A percentile compares a stretch with the other conserved stretches of the same genome.
Evolutionary conservation across 192 early-diverging fungal genomes (phyloP).

Genomic region (Linnemannia zychae): DNA sequence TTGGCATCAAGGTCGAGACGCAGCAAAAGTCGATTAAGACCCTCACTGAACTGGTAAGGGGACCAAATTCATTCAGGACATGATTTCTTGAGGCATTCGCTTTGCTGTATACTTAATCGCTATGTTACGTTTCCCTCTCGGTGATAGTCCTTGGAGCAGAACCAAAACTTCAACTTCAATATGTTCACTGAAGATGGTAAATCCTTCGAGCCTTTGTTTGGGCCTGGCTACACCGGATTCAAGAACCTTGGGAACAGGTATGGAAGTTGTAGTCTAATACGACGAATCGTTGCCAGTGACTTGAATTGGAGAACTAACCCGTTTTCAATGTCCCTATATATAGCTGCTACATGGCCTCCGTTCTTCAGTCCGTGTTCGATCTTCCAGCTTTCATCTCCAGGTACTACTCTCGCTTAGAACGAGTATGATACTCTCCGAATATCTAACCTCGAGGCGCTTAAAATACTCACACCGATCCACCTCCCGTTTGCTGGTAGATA

Average conservation of each 20-base stretch:
- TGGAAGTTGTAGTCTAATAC: neutral
- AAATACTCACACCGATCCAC: neutral
- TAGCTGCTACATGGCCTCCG: constrained; percentile 98
- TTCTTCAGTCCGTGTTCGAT: constrained; percentile 90
- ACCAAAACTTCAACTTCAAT: constrained; percentile 96
- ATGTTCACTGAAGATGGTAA: constrained; percentile 98
- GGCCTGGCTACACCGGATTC: constrained; percentile 93
- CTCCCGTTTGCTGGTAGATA: constrained; percentile 27
- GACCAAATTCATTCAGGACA: neutral
- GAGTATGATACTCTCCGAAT: neutral
- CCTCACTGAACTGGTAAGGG: constrained; percentile 86
- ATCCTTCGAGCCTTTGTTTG: constrained; percentile 84
- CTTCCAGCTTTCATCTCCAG: constrained; percentile 83
- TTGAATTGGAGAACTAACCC: neutral
- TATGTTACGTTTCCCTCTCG: neutral
- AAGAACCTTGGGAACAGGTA: constrained; percentile 96
- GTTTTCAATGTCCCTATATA: neutral
- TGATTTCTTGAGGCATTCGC: neutral
- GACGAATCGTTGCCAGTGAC: too few relatives aligned
- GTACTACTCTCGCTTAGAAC: constrained; percentile 50
- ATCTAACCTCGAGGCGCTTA: neutral
- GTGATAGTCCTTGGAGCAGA: constrained; percentile 93
- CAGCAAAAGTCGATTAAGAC: constrained; percentile 95
- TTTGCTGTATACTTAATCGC: neutral
- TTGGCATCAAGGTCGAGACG: constrained; percentile 88